Evolutionary conservation across 2,329 filamentous ascomycete species (phyloP).

Genomic region (Trichoderma aggressivum): DNA sequence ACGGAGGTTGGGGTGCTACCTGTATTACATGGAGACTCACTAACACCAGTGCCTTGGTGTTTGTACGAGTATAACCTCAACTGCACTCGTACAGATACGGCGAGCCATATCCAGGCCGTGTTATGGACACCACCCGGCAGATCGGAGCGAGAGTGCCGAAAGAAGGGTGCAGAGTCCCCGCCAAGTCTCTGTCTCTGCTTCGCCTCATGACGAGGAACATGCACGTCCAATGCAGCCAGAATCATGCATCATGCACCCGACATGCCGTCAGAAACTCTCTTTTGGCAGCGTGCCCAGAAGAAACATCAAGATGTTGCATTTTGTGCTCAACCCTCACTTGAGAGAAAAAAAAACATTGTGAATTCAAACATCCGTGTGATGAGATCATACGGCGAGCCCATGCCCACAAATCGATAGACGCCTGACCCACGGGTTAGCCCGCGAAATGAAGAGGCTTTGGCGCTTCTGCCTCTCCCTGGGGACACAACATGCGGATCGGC

Average conservation of each 20-base stretch:
- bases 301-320: neutral
- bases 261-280: neutral
- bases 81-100: neutral
- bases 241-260: neutral
- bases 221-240: neutral
- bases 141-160: conserved; percentile 14
- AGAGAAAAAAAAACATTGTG: neutral
- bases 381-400: neutral
- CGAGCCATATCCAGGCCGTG: no score
- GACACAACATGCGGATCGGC: conserved; percentile 5
- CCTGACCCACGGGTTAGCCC: conserved; percentile 9
- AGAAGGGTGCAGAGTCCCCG: neutral
- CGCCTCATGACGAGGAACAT: conserved; percentile 1
- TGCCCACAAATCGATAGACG: conserved; percentile 12
- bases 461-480: neutral
- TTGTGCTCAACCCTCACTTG: neutral
- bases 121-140: neutral
- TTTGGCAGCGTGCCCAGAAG: neutral
- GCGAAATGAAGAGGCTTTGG: neutral
- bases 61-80: neutral
- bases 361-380: neutral
- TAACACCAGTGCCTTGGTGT: neutral
- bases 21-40: neutral
- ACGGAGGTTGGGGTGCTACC: neutral
- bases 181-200: neutral